These are phyloP conservation scores for Saccharomycopsis hybrid DNA, from an alignment of 1,139 yeast species.

Conservation along the genomic window DNA sequence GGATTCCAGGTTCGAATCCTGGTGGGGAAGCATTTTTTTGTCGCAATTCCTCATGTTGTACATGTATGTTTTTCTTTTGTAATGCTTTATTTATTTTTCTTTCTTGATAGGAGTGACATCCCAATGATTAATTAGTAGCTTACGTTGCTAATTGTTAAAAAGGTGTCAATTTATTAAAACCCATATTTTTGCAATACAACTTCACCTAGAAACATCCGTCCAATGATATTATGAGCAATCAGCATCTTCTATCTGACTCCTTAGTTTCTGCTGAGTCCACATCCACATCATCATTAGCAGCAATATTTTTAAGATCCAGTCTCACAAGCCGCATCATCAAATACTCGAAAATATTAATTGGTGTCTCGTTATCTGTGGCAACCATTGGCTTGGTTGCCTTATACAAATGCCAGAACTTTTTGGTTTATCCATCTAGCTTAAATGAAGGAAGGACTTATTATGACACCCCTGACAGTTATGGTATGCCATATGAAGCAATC, in stretches of 20 bases:
- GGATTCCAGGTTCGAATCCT: slow-evolving; percentile 95
- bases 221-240: no score
- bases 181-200: no score
- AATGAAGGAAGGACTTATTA: slow-evolving; percentile 73
- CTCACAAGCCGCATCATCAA: not conserved
- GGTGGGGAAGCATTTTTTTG: slow-evolving; percentile 63
- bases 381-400: slow-evolving; percentile 27
- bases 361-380: slow-evolving; percentile 14
- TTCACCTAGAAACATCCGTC: no score
- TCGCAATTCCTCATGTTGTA: not conserved
- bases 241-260: no score
- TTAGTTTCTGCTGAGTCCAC: no score
- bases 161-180: no score
- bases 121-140: no score
- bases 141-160: no score
- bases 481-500: slow-evolving; percentile 55
- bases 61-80: not conserved
- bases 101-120: no score
- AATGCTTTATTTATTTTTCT: no score
- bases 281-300: no score
- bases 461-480: slow-evolving; percentile 71
- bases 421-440: slow-evolving; percentile 78
- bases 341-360: slow-evolving; percentile 13
- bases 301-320: no score
- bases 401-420: slow-evolving; percentile 57